These are phyloP conservation scores for Botryococcus braunii DNA, from an alignment of 163 green algal species.

Conservation along the genomic window DNA sequence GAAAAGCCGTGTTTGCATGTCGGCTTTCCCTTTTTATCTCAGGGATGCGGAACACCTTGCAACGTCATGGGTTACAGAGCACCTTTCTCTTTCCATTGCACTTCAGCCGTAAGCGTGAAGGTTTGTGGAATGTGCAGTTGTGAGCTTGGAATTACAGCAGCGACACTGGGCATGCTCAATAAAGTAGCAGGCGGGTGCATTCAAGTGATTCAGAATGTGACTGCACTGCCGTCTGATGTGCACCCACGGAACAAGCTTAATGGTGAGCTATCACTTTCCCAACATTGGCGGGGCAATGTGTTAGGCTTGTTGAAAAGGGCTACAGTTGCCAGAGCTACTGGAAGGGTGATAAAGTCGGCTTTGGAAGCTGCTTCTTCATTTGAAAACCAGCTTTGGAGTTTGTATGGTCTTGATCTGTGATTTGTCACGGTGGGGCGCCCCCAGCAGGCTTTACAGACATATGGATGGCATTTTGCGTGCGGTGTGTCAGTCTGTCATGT, in stretches of 20 bases:
- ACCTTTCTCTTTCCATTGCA: neutral
- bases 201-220: constrained; percentile 9
- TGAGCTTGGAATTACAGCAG: constrained; percentile 5
- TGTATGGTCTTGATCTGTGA: neutral
- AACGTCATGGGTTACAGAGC: neutral
- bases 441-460: too few relatives aligned
- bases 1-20: too few relatives aligned
- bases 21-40: neutral
- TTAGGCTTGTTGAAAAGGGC: neutral
- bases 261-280: constrained; percentile 21
- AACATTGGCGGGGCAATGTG: constrained; percentile 30
- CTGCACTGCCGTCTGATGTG: neutral
- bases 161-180: constrained; percentile 10
- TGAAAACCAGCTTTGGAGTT: neutral
- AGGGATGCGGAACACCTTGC: neutral
- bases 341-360: neutral
- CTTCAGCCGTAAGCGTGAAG: neutral
- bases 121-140: neutral
- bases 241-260: constrained; percentile 15
- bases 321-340: neutral
- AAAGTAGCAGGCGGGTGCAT: constrained; percentile 9
- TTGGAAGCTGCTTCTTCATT: neutral
- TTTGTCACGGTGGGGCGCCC: too few relatives aligned
- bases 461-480: too few relatives aligned
- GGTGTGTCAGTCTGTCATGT: too few relatives aligned